Evolutionary conservation across 331 rosid genomes (phyloP), one percentile per base, ranked within the genome.

Genomic region (Cydonia oblonga): DNA sequence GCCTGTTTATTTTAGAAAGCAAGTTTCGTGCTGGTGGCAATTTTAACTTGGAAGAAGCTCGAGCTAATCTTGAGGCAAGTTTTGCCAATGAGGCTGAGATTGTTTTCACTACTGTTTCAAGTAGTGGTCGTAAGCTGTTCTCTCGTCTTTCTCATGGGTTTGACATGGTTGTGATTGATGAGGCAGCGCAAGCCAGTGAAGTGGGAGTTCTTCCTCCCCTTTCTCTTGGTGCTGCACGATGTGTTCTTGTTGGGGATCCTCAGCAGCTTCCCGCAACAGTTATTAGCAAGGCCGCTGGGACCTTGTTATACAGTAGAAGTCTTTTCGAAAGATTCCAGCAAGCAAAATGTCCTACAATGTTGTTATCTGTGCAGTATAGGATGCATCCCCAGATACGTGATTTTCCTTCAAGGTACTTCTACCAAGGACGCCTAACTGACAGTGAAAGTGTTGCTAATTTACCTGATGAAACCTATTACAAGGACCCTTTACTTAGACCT

Each of bases 191-290:
- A 83, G 99, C 97, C 64, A 91, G 99, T 81, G 99, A 95, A 83
- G 96, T 88, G 71, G 99, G 80, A 52, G 65, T 95, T 87, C 96
- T 91, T 82, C 99, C 99, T 58, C 99, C 99, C 10, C 99, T 91
- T 60, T 78, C 99, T 42, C 97, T 91, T 74, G 99, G 99, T 61
- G 99, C 97, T 71, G 97, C 99, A 24, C 81, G 99, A 9, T 95
- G 99, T 78, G 99, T 95, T 84, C 97, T 95, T 68, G 97, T 95
- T 67, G 99, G 99, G 79, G 99, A 95, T 84, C 99, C 97, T 64
- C 99, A 95, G 83, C 97, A 95, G 85, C 99, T 91, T 78, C 99
- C 97, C 35, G 97, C 99, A 19, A 95, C 97, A 18, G 99, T 95
- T 78, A 95, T 95, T 66, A 95, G 97, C 86, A 95, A 95, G 92